These are phyloP conservation scores for Phoma sp. DNA, from an alignment of 2,329 filamentous ascomycete genomes.

Conservation along the genomic window DNA sequence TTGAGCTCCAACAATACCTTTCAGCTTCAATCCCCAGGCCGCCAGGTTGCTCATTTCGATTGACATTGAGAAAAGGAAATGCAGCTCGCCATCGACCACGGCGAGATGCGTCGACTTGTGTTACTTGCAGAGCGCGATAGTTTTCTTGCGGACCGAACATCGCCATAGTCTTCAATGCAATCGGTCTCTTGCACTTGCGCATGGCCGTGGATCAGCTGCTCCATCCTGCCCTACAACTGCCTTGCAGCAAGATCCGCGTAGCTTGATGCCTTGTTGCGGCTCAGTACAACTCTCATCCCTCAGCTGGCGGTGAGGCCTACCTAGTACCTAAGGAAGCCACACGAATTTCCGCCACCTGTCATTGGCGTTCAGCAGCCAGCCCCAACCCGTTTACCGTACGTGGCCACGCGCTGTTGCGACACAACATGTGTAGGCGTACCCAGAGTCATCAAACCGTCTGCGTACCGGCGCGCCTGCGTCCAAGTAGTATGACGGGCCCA, in stretches of 20 bases:
- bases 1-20: background rate
- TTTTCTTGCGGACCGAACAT: background rate
- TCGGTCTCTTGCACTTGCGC: background rate
- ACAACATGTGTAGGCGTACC: background rate
- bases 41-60: too few relatives aligned
- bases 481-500: slow-evolving; percentile 4
- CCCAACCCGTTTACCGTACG: slow-evolving; percentile 1
- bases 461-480: slow-evolving; percentile 7
- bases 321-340: background rate
- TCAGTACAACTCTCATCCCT: background rate
- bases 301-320: slow-evolving; percentile 11
- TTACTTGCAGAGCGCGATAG: background rate
- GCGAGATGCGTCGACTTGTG: slow-evolving; percentile 3
- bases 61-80: too few relatives aligned
- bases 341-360: too few relatives aligned
- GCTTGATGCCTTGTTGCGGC: background rate
- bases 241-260: background rate
- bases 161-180: background rate
- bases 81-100: background rate
- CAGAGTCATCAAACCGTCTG: background rate
- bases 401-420: slow-evolving; percentile 1
- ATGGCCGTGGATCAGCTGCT: slow-evolving; percentile 2
- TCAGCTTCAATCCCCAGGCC: slow-evolving; percentile 4
- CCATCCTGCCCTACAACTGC: background rate
- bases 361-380: too few relatives aligned